Evolutionary conservation across 2,329 filamentous ascomycete genomes (phyloP), one percentile per base, ranked within the genome.

Genomic region (Stagonosporopsis rhizophila): DNA sequence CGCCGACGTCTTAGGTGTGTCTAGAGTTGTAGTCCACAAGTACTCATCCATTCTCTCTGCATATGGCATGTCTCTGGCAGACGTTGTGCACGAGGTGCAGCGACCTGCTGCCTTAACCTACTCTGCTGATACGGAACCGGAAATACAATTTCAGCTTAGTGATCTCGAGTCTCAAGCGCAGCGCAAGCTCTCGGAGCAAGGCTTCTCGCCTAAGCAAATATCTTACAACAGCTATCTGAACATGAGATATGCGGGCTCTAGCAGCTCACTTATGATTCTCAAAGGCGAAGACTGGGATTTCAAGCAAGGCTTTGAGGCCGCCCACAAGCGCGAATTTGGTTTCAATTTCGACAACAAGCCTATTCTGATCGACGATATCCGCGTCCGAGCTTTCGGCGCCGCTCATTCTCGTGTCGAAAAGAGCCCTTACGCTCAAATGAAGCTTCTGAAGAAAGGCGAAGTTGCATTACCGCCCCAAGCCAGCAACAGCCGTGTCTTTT

Each of bases 1-100:
- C 65, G 92, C 90, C 1, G 86, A 90, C 64, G 89, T 89, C 3
- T 79, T 96, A 1, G 90, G 91, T 0, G 91, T 96, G 60, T 84
- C 83, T 20, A 90, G 93, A 69, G 92, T 95, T 44, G 12, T 30
- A 30, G 12, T 30, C 28, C 28, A 30, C 28, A 30, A 30, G 28
- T 30, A 30, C 28, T 30, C 28, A 11, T 30, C 28, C 9, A 30
- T 30, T 11, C 28, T 30, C 12, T 30, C 28, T 4, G 28, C 28
- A 11, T 30, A 30, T 11, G 28, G 28, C 28, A 30, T 30, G 28
- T 30, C 28, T 11, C 28, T 30, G 28, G 28, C 28, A 1, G 28
- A 30, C 12, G 28, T 30, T 30, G 28, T 30, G 1, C 28, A 30
- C 28, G 28, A 30, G 28, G 12, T 12, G 8, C 28, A 30, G 12